Evolutionary conservation across 768 basidiomycete genomes (phyloP).

Genomic region (Kwoniella mangroviensis): DNA sequence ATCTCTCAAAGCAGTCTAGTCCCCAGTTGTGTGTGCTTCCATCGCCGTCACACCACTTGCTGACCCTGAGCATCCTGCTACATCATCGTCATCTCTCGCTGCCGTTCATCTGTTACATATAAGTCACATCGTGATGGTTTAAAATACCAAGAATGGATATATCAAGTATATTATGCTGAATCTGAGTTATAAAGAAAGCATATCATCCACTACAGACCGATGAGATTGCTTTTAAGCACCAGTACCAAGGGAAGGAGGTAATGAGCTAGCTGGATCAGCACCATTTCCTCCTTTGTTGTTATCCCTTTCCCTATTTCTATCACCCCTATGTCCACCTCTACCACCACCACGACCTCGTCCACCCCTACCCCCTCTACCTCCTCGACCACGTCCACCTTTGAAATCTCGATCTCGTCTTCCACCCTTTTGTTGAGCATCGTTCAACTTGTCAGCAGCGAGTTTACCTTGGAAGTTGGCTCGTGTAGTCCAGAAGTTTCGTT

Average conservation of each 20-base stretch:
- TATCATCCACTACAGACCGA: neutral
- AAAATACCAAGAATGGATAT: neutral
- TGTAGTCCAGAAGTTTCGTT: slow-evolving; percentile 54
- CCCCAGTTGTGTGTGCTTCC: neutral
- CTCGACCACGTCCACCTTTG: slow-evolving; percentile 42
- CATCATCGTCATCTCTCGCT: neutral
- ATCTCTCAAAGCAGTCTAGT: neutral
- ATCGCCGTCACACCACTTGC: neutral
- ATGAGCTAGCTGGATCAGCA: slow-evolving; percentile 23
- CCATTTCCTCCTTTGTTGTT: slow-evolving; percentile 7
- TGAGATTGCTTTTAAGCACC: slow-evolving; percentile 8
- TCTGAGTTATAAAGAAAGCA: neutral
- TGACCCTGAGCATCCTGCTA: neutral
- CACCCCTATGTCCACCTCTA: slow-evolving; percentile 21
- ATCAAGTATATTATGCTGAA: too few species aligned
- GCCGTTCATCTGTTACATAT: neutral
- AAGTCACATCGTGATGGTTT: neutral
- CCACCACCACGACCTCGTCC: slow-evolving; percentile 34
- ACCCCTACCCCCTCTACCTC: slow-evolving; percentile 43
- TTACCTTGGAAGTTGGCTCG: slow-evolving; percentile 58
- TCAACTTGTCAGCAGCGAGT: slow-evolving; percentile 43
- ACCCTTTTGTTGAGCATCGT: slow-evolving; percentile 26
- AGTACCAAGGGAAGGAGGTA: slow-evolving; percentile 25
- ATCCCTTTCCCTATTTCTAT: slow-evolving; percentile 21
- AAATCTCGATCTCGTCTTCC: slow-evolving; percentile 38